Conservation (phyloP, 2,329 filamentous ascomycete genomes). For the Beauveria rudraprayagi region DNA sequence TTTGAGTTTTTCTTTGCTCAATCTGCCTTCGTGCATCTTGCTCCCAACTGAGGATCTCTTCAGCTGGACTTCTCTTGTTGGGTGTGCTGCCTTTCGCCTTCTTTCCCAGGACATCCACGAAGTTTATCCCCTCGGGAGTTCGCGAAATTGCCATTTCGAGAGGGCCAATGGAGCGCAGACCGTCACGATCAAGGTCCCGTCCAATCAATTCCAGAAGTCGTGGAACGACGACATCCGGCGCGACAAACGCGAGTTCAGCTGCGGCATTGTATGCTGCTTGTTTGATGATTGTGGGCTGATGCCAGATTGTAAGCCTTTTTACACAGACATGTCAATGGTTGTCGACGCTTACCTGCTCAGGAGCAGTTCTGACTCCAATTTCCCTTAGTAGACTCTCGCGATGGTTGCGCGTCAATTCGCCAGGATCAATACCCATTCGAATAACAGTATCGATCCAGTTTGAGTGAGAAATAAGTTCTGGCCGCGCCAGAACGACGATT, state of each 20-base stretch:
- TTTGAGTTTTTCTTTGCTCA: slow-evolving; percentile 84
- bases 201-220: slow-evolving; percentile 66
- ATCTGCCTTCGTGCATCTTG: slow-evolving; percentile 80
- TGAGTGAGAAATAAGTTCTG: slow-evolving; percentile 65
- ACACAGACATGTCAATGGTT: neutral
- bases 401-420: slow-evolving; percentile 59
- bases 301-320: slow-evolving; percentile 11
- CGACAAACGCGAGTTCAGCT: slow-evolving; percentile 88
- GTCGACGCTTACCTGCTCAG: slow-evolving; percentile 38
- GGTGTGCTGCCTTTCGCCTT: slow-evolving; percentile 63
- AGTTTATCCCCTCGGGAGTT: slow-evolving; percentile 79
- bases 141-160: slow-evolving; percentile 89
- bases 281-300: slow-evolving; percentile 37
- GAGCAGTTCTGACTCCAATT: slow-evolving; percentile 45
- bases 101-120: slow-evolving; percentile 83
- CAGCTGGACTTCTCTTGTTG: slow-evolving; percentile 89
- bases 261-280: slow-evolving; percentile 74
- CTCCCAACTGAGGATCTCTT: slow-evolving; percentile 95
- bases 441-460: slow-evolving; percentile 89
- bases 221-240: slow-evolving; percentile 72
- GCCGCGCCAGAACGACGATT: slow-evolving; percentile 69
- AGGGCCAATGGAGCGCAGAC: slow-evolving; percentile 67
- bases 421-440: slow-evolving; percentile 73
- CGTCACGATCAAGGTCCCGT: slow-evolving; percentile 61
- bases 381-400: slow-evolving; percentile 59